phyloP scores from a whole-genome alignment of 108 stramenopile genomes.

The Nitzschia sp. region DNA sequence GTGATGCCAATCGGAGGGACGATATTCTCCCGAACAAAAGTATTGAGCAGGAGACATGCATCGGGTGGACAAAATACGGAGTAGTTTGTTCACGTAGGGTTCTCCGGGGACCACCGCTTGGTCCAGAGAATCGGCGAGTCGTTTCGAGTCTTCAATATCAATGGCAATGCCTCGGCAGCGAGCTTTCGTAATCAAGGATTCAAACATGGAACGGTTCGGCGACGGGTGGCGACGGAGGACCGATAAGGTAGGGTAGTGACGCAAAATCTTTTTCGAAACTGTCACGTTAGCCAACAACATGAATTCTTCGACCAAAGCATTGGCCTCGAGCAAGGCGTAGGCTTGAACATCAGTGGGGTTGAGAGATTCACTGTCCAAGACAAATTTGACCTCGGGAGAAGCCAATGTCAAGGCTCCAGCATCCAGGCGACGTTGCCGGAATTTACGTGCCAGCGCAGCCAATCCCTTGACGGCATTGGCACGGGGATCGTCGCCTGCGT shows the following conservation, averaged over 20 bases:
- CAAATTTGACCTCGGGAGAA: slow-evolving; percentile 97
- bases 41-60: slow-evolving; percentile 98
- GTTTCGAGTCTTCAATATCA: slow-evolving; percentile 89
- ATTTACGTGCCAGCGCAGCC: slow-evolving; percentile 79
- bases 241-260: slow-evolving; percentile 88
- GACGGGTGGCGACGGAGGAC: slow-evolving; percentile 95
- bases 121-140: slow-evolving; percentile 93
- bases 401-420: slow-evolving; percentile 97
- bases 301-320: slow-evolving; percentile 96
- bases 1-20: slow-evolving; percentile 89
- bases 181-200: slow-evolving; percentile 88
- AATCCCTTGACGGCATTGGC: slow-evolving; percentile 86
- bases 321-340: slow-evolving; percentile 89
- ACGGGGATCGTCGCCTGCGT: slow-evolving; percentile 60
- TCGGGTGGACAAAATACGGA: slow-evolving; percentile 95
- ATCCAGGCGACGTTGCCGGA: slow-evolving; percentile 84
- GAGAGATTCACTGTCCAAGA: slow-evolving; percentile 92
- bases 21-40: slow-evolving; percentile 95
- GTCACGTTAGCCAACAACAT: slow-evolving; percentile 99
- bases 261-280: slow-evolving; percentile 90
- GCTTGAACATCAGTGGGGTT: slow-evolving; percentile 97
- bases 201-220: slow-evolving; percentile 94
- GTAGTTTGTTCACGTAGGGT: slow-evolving; percentile 93
- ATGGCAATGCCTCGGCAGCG: slow-evolving; percentile 74
- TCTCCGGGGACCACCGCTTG: slow-evolving; percentile 73